Evolutionary conservation across 306 rosid species (phyloP).

Genomic region (Vicia faba): DNA sequence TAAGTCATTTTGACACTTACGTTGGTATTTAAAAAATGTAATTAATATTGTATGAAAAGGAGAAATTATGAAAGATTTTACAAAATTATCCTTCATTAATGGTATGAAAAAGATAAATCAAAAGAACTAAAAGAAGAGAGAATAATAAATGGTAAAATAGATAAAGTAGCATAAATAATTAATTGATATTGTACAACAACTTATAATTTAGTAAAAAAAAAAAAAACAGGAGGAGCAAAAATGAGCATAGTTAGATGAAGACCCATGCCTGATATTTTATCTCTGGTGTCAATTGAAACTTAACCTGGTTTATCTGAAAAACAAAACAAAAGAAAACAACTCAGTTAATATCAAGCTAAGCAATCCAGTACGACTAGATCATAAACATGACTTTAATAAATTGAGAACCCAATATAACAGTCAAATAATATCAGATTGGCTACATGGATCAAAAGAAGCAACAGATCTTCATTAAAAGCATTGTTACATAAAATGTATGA

Average conservation of each 20-base stretch:
- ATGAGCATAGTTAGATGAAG: slow-evolving; percentile 32
- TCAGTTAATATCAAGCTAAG: slow-evolving; percentile 29
- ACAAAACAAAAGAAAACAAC: slow-evolving; percentile 32
- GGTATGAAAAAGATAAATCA: no score
- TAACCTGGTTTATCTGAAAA: slow-evolving; percentile 87
- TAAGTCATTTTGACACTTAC: no score
- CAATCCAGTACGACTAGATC: slow-evolving; percentile 10
- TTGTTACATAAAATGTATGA: neutral
- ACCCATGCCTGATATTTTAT: slow-evolving; percentile 82
- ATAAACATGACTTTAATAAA: slow-evolving; percentile 12
- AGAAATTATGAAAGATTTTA: no score
- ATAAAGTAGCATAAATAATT: no score
- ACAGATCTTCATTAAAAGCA: slow-evolving; percentile 1
- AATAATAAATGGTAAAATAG: no score
- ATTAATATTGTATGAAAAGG: no score
- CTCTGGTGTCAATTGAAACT: slow-evolving; percentile 92
- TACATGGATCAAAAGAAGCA: slow-evolving; percentile 13
- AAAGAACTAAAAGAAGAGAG: no score
- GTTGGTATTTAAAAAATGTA: no score
- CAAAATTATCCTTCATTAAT: no score
- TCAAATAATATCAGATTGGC: neutral
- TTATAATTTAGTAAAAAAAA: no score
- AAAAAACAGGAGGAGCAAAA: neutral
- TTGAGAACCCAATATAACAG: slow-evolving; percentile 1
- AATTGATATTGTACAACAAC: no score